Conservation (phyloP, 306 rosid genomes). For the Bauhinia variegata region DNA sequence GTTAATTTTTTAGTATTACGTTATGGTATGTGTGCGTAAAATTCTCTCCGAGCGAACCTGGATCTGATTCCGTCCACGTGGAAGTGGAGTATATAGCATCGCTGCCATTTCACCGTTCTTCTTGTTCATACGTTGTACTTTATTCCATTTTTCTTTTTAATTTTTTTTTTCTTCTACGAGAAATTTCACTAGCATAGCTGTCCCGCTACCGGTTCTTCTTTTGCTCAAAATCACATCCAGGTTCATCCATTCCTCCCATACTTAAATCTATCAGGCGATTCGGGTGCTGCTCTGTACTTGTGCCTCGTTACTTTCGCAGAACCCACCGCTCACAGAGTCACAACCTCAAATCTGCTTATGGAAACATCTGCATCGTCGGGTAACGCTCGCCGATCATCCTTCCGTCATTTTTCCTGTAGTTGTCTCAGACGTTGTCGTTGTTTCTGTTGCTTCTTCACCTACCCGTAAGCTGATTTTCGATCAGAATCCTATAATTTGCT, state of each 20-base stretch:
- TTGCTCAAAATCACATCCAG: not conserved
- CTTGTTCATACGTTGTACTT: not conserved
- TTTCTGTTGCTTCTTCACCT: conserved; percentile 62
- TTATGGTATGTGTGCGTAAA: no score
- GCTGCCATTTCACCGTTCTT: no score
- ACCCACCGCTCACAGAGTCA: not conserved
- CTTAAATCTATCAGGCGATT: not conserved
- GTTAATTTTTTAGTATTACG: no score
- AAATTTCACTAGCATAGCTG: not conserved
- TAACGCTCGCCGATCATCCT: conserved; percentile 31
- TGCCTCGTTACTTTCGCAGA: not conserved
- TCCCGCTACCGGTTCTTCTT: conserved; percentile 33
- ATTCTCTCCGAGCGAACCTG: no score
- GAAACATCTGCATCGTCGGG: conserved; percentile 44
- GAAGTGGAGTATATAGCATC: no score
- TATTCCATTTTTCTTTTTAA: no score
- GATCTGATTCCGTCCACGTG: conserved; percentile 22
- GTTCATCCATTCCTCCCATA: conserved; percentile 17
- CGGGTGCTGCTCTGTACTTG: not conserved
- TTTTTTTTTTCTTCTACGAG: not conserved
- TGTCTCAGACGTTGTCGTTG: conserved; percentile 61
- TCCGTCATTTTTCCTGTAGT: conserved; percentile 50
- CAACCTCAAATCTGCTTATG: conserved; percentile 32
- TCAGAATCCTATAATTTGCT: not conserved
- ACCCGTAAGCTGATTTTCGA: conserved; percentile 12